phyloP scores from a whole-genome alignment of 441 rosid genomes.

The California macrophylla region DNA sequence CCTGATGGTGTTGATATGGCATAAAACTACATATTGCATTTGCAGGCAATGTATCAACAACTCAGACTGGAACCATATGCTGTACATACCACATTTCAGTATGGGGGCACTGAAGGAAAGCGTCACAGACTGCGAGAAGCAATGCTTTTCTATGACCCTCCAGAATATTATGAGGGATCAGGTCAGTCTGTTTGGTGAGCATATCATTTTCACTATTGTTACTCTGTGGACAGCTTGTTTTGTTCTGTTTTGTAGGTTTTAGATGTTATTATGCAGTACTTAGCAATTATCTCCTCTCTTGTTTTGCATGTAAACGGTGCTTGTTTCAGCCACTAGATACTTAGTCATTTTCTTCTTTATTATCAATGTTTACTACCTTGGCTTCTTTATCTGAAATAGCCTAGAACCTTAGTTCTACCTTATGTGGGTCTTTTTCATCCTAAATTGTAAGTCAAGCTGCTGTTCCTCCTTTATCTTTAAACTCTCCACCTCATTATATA shows the following conservation, averaged over 20 bases:
- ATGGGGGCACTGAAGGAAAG: conserved; percentile 95
- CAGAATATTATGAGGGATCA: conserved; percentile 73
- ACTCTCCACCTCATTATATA: not conserved
- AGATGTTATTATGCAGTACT: not conserved
- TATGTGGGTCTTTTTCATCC: not conserved
- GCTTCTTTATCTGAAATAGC: not conserved
- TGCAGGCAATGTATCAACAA: conserved; percentile 81
- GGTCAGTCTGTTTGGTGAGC: conserved; percentile 35
- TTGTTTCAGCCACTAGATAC: not conserved
- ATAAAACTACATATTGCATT: conserved; percentile 16
- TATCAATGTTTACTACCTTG: not conserved
- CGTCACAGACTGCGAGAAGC: conserved; percentile 91
- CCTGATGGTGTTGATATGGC: conserved; percentile 4
- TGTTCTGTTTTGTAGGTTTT: not conserved
- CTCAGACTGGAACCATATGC: conserved; percentile 89
- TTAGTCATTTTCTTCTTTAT: not conserved
- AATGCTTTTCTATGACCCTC: conserved; percentile 82
- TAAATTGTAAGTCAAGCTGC: not conserved
- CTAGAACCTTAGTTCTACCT: not conserved
- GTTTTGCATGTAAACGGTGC: not conserved
- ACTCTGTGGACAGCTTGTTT: not conserved
- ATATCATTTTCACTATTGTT: not conserved
- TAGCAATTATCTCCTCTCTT: not conserved
- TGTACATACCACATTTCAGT: conserved; percentile 96
- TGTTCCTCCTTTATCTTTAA: not conserved